Conservation (phyloP, 805 yeast species). For the Kodamaea neixiangensis region DNA sequence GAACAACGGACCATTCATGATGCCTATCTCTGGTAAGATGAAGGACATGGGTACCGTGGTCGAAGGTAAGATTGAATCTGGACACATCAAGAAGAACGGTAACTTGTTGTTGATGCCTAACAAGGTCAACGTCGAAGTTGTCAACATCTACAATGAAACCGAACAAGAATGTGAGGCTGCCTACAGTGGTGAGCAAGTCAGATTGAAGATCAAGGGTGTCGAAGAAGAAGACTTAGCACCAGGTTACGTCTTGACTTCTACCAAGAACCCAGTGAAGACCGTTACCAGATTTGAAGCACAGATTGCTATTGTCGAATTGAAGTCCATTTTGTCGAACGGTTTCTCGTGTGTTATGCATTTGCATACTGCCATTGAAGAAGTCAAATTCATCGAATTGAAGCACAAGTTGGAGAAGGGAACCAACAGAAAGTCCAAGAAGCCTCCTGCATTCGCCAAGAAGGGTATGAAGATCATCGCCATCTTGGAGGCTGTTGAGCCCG, state of each 20-base stretch:
- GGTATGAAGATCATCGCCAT: constrained; percentile 98
- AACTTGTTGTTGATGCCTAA: constrained; percentile 90
- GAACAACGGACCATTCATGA: constrained; percentile 94
- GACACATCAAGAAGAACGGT: constrained; percentile 81
- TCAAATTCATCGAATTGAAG: constrained; percentile 72
- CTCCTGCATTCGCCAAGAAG: constrained; percentile 98
- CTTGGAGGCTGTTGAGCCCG: constrained; percentile 80
- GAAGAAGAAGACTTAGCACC: constrained; percentile 95
- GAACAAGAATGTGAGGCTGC: constrained; percentile 92
- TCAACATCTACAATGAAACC: constrained; percentile 88
- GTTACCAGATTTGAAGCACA: constrained; percentile 93
- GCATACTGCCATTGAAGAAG: constrained; percentile 98
- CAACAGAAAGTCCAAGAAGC: constrained; percentile 91
- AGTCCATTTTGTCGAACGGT: constrained; percentile 91
- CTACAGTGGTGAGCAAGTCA: constrained; percentile 95
- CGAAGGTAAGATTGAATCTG: constrained; percentile 98
- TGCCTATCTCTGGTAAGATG: constrained; percentile 92
- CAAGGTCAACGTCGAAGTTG: constrained; percentile 77
- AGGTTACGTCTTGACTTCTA: constrained; percentile 89
- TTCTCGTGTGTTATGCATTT: constrained; percentile 98
- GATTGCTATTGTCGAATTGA: constrained; percentile 94
- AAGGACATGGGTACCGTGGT: constrained; percentile 96
- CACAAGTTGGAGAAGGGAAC: constrained; percentile 97
- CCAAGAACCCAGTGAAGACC: constrained; percentile 85
- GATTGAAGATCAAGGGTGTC: constrained; percentile 88